phyloP scores from a whole-genome alignment of 1,284 basidiomycete species.

The Malassezia caprae region DNA sequence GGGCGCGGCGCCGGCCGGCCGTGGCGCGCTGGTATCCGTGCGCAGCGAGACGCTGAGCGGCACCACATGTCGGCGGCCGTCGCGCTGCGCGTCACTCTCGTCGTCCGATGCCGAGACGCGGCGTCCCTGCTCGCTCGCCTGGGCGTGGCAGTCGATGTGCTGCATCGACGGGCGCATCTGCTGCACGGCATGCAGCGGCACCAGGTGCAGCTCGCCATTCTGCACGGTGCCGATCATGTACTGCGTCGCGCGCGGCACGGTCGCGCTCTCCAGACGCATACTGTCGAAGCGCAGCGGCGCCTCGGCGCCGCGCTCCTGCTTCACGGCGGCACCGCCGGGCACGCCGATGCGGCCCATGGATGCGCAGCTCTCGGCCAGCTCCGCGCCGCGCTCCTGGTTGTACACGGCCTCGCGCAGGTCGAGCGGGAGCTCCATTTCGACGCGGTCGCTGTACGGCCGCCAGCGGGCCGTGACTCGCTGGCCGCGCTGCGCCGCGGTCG shows the following conservation, averaged over 20 bases:
- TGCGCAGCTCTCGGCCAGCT: slow-evolving; percentile 22
- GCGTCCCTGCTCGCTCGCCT: slow-evolving; percentile 29
- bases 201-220: slow-evolving; percentile 39
- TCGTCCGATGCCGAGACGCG: slow-evolving; percentile 26
- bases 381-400: slow-evolving; percentile 33
- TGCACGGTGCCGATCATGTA: slow-evolving; percentile 44
- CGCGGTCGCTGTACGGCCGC: slow-evolving; percentile 35
- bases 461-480: slow-evolving; percentile 33
- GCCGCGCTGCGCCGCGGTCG: slow-evolving; percentile 34
- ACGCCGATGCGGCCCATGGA: slow-evolving; percentile 14
- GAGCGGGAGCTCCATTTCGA: slow-evolving; percentile 43
- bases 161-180: slow-evolving; percentile 46
- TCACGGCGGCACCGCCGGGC: slow-evolving; percentile 22
- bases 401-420: slow-evolving; percentile 40
- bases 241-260: slow-evolving; percentile 37
- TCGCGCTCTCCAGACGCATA: slow-evolving; percentile 34
- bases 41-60: slow-evolving; percentile 37
- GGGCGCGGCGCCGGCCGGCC: slow-evolving; percentile 13
- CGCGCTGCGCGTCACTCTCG: slow-evolving; percentile 23
- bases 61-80: slow-evolving; percentile 24
- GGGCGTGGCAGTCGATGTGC: slow-evolving; percentile 40
- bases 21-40: slow-evolving; percentile 20
- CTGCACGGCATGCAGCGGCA: slow-evolving; percentile 31
- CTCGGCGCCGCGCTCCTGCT: slow-evolving; percentile 18
- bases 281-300: slow-evolving; percentile 26